A percentile compares a stretch with the other conserved stretches of the same genome.
Evolutionary conservation across 768 basidiomycete genomes (phyloP).

Genomic region (Crepidotus variabilis): DNA sequence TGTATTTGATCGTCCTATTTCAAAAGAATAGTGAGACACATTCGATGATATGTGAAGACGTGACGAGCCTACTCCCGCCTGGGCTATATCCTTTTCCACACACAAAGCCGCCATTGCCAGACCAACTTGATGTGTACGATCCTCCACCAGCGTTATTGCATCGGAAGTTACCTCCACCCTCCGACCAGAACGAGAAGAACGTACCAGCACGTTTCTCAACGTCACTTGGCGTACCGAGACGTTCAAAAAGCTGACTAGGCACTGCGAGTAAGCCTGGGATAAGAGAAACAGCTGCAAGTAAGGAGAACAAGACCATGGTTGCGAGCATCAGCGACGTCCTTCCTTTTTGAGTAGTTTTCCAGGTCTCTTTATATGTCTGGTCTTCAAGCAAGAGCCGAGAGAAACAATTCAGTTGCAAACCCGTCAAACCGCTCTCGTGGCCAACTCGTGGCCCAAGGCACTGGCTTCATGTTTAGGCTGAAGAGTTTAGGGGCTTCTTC

Average conservation of each 20-base stretch:
- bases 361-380: no score
- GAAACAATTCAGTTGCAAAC: no score
- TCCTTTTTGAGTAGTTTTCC: no score
- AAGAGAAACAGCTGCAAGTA: background rate
- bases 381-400: no score
- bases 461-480: no score
- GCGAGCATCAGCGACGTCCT: no score
- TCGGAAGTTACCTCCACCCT: background rate
- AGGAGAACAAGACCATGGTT: background rate
- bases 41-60: background rate
- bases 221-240: background rate
- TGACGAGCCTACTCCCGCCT: background rate
- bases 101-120: constrained; percentile 13
- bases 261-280: background rate
- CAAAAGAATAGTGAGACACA: background rate
- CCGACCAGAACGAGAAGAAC: background rate
- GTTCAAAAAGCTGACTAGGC: background rate
- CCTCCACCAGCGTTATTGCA: background rate
- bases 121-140: background rate
- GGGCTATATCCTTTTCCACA: constrained; percentile 3
- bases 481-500: no score
- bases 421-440: no score
- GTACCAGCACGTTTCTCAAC: background rate
- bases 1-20: background rate
- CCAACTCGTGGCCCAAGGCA: no score